phyloP scores from a whole-genome alignment of 2,329 filamentous ascomycete genomes.

The Claviceps arundinis region DNA sequence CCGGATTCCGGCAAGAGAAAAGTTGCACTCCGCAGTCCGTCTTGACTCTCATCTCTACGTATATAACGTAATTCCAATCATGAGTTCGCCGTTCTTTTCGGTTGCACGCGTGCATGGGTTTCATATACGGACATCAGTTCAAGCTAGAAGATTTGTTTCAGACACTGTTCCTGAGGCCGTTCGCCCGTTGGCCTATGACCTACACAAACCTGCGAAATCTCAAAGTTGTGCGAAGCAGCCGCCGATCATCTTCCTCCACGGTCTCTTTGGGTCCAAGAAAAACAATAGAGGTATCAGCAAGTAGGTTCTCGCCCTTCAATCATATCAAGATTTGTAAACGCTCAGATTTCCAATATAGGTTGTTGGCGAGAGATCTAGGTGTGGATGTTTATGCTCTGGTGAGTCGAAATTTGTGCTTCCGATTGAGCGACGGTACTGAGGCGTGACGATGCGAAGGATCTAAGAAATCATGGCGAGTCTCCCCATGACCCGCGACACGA shows the following conservation, averaged over 20 bases:
- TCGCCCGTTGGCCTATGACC: constrained; percentile 45
- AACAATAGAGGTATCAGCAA: constrained; percentile 93
- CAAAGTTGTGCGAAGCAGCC: constrained; percentile 25
- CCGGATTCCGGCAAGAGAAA: too few species aligned
- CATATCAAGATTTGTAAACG: neutral
- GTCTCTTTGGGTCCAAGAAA: constrained; percentile 87
- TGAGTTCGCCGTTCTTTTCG: neutral
- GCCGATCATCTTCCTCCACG: constrained; percentile 81
- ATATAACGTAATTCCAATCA: neutral
- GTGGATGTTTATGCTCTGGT: constrained; percentile 73
- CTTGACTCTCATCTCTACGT: too few species aligned
- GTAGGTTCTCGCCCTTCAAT: constrained; percentile 37
- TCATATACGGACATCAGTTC: neutral
- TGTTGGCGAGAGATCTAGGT: constrained; percentile 65
- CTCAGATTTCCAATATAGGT: constrained; percentile 32
- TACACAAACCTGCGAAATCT: constrained; percentile 44
- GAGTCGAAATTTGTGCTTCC: constrained; percentile 16
- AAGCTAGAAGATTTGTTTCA: neutral
- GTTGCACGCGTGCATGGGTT: neutral
- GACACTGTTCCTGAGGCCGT: constrained; percentile 4
- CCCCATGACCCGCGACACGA: constrained; percentile 65
- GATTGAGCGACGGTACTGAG: neutral
- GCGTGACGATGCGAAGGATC: constrained; percentile 42
- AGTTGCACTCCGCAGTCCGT: too few species aligned
- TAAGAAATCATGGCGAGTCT: constrained; percentile 87